phyloP scores from a whole-genome alignment of 2,329 filamentous ascomycete species.

The Alternaria infectoria region DNA sequence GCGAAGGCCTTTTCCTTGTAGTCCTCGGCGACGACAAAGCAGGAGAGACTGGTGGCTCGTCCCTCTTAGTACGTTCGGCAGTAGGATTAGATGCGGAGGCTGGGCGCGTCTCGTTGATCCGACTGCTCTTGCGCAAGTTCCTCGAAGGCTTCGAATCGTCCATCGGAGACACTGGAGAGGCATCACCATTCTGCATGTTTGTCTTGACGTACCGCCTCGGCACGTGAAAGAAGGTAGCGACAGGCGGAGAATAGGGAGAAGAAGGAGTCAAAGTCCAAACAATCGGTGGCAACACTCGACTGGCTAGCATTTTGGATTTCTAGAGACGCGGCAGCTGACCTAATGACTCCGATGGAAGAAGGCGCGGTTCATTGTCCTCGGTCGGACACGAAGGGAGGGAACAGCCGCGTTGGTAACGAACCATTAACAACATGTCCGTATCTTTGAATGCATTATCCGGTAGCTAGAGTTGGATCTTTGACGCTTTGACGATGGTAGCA shows the following conservation, averaged over 20 bases:
- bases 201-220: slow-evolving; percentile 44
- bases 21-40: slow-evolving; percentile 24
- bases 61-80: slow-evolving; percentile 23
- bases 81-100: slow-evolving; percentile 21
- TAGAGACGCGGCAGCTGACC: slow-evolving; percentile 30
- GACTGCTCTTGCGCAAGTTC: slow-evolving; percentile 38
- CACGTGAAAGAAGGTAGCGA: slow-evolving; percentile 44
- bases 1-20: slow-evolving; percentile 34
- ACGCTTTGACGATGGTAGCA: slow-evolving; percentile 30
- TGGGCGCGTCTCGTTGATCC: slow-evolving; percentile 34
- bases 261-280: slow-evolving; percentile 24
- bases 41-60: slow-evolving; percentile 22
- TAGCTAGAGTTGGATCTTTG: slow-evolving; percentile 16
- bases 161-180: slow-evolving; percentile 18
- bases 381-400: slow-evolving; percentile 32
- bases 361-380: slow-evolving; percentile 42
- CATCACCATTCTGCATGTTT: slow-evolving; percentile 37
- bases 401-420: slow-evolving; percentile 27
- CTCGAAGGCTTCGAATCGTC: slow-evolving; percentile 31
- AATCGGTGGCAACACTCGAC: slow-evolving; percentile 43
- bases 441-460: slow-evolving; percentile 46
- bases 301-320: slow-evolving; percentile 41
- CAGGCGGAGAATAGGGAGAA: slow-evolving; percentile 23
- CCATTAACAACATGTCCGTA: slow-evolving; percentile 23
- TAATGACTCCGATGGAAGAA: slow-evolving; percentile 41